Evolutionary conservation across 768 basidiomycete species (phyloP), one percentile per base, ranked within the genome.

Genomic region (Podaxis sp.): DNA sequence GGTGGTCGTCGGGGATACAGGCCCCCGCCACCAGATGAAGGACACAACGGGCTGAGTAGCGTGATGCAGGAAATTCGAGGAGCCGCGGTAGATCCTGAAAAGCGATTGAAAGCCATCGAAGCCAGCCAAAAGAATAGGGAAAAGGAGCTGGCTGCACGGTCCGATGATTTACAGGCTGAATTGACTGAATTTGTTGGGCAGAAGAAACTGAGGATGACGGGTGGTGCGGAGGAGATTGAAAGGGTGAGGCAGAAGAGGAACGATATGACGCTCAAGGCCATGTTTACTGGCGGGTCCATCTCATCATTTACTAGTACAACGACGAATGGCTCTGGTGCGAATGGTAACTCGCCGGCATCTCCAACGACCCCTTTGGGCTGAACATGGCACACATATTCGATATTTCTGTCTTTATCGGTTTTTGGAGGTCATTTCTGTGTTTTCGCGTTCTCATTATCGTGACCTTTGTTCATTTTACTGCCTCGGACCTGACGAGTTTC

Each of bases 161-260:
- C 89, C 49, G 94, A 97, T 73, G 94, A 93, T 66, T 87, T 98
- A 74, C 85, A 93, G 67, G 79, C 82, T 13, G 96, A 98, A 78
- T 71, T 99, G 67, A 74, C 77, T 50, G 93, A 91, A 3, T 98
- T 98, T 74, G 95, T 99, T 57, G 82, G 78, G 3, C 85, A 87
- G 64, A 91, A 91, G 81, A 95, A 90, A 77, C 76, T 99, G 73
- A 93, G 87, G 81, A 90, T 94, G 91, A 99, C 96, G 17, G 96
- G 96, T 27, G 96, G 94, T 13, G 90, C 93, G 24, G 93, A 96
- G 73, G 94, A 96, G 77, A 83, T 79, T 24, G 96, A 99, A 77
- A 81, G 96, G 61, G 82, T 96, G 67, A 80, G 96, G 68, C 90
- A 94, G 80, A 86, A 85, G 72, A 80, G 87, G 74, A 93, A 91